Percentiles rank a stretch among this genome's conserved stretches.
phyloP scores from a whole-genome alignment of 2,329 filamentous ascomycete species.

The Bisporella sp. region DNA sequence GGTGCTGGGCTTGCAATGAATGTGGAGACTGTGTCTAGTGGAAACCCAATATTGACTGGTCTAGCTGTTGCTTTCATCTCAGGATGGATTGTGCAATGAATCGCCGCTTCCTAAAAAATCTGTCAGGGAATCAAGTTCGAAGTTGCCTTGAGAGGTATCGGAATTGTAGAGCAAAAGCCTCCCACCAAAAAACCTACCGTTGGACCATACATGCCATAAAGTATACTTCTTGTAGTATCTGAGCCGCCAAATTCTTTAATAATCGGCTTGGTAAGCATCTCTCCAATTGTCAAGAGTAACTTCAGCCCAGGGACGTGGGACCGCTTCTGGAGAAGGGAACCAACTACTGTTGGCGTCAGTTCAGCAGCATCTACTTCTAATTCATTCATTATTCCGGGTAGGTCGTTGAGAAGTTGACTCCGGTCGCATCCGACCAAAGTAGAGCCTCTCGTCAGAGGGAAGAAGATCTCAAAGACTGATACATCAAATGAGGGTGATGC shows the following conservation, averaged over 20 bases:
- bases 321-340: slow-evolving; percentile 65
- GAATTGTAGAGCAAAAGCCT: no score
- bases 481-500: slow-evolving; percentile 92
- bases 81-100: slow-evolving; percentile 77
- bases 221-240: slow-evolving; percentile 43
- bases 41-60: slow-evolving; percentile 66
- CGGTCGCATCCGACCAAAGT: slow-evolving; percentile 70
- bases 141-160: no score
- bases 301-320: slow-evolving; percentile 59
- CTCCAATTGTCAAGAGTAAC: slow-evolving; percentile 78
- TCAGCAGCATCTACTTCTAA: slow-evolving; percentile 77
- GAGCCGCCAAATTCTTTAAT: slow-evolving; percentile 68
- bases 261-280: slow-evolving; percentile 78
- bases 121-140: no score
- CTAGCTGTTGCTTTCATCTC: slow-evolving; percentile 48
- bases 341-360: slow-evolving; percentile 81
- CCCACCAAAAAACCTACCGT: slow-evolving; percentile 35
- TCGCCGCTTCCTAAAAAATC: slow-evolving; percentile 58
- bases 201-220: slow-evolving; percentile 92
- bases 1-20: slow-evolving; percentile 22
- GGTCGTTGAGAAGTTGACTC: slow-evolving; percentile 63
- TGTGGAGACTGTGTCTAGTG: slow-evolving; percentile 63
- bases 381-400: slow-evolving; percentile 57
- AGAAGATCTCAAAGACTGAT: slow-evolving; percentile 92
- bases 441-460: slow-evolving; percentile 65